Evolutionary conservation across 345 rosid genomes (phyloP).

Genomic region (Alliaria petiolata): DNA sequence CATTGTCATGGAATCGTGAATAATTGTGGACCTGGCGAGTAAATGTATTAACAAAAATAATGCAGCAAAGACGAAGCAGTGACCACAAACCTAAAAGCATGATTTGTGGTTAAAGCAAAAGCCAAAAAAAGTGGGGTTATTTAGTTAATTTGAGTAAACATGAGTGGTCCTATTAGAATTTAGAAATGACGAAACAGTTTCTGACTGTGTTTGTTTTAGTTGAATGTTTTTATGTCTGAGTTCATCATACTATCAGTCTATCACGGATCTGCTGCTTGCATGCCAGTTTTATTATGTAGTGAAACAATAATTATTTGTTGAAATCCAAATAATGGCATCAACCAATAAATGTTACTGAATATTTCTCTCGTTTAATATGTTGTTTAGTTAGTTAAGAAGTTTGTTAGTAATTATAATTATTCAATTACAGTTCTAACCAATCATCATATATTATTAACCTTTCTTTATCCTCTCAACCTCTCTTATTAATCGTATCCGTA

Average conservation of each 20-base stretch:
- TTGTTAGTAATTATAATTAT: not conserved
- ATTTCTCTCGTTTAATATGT: not conserved
- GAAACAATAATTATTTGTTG: not conserved
- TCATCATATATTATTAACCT: not conserved
- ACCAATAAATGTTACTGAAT: not conserved
- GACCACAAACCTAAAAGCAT: constrained; percentile 19
- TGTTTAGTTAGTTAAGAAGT: not conserved
- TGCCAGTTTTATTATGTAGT: not conserved
- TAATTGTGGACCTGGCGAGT: not conserved
- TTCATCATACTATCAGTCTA: no score
- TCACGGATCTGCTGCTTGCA: not conserved
- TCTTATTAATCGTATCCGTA: not conserved
- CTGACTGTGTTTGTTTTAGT: not conserved
- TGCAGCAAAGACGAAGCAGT: constrained; percentile 4
- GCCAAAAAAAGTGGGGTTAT: not conserved
- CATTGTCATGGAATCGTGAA: not conserved
- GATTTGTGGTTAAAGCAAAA: constrained; percentile 18
- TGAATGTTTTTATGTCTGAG: constrained; percentile 1
- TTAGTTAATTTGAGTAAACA: constrained; percentile 9
- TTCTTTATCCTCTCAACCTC: not conserved
- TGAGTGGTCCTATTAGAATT: not conserved
- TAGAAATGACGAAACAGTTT: not conserved
- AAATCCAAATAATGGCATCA: not conserved
- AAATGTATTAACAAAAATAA: constrained; percentile 5
- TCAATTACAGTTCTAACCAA: not conserved